phyloP scores from a whole-genome alignment of 1,284 basidiomycete genomes.

The Thelephora terrestris region DNA sequence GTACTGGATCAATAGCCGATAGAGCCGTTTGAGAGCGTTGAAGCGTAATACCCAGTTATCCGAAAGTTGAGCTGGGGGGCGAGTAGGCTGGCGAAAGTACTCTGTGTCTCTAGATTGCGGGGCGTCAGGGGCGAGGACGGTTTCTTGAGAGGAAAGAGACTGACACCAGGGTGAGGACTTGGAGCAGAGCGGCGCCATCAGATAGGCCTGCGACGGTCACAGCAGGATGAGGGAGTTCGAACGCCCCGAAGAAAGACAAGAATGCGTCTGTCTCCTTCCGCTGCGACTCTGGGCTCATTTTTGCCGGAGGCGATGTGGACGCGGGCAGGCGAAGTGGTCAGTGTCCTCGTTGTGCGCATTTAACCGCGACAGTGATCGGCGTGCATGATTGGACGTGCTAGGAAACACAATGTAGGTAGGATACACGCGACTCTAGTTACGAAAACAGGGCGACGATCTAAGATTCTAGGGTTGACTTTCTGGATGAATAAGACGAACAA shows the following conservation, averaged over 20 bases:
- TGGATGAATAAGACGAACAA: no score
- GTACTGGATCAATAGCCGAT: slow-evolving; percentile 82
- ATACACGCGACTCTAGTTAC: no score
- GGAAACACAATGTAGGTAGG: no score
- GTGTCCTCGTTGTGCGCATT: no score
- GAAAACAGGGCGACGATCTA: no score
- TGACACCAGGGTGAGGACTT: slow-evolving; percentile 64
- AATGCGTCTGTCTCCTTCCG: slow-evolving; percentile 66
- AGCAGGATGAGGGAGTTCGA: slow-evolving; percentile 53
- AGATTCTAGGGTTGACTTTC: no score
- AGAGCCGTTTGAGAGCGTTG: slow-evolving; percentile 73
- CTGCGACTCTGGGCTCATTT: slow-evolving; percentile 28
- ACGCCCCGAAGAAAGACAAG: slow-evolving; percentile 68
- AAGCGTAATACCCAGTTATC: slow-evolving; percentile 91
- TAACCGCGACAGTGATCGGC: no score
- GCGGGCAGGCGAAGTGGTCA: no score
- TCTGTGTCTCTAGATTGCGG: slow-evolving; percentile 51
- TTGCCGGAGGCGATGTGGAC: not conserved
- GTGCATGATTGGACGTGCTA: no score
- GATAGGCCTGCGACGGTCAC: slow-evolving; percentile 55
- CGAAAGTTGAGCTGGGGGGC: slow-evolving; percentile 46
- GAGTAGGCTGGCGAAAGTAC: slow-evolving; percentile 61
- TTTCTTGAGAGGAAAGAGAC: slow-evolving; percentile 15
- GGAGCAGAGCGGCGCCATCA: slow-evolving; percentile 65
- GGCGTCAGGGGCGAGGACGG: not conserved